Evolutionary conservation across 2,329 filamentous ascomycete species (phyloP), one percentile per base, ranked within the genome.

Genomic region (Colletotrichum cuscutae): DNA sequence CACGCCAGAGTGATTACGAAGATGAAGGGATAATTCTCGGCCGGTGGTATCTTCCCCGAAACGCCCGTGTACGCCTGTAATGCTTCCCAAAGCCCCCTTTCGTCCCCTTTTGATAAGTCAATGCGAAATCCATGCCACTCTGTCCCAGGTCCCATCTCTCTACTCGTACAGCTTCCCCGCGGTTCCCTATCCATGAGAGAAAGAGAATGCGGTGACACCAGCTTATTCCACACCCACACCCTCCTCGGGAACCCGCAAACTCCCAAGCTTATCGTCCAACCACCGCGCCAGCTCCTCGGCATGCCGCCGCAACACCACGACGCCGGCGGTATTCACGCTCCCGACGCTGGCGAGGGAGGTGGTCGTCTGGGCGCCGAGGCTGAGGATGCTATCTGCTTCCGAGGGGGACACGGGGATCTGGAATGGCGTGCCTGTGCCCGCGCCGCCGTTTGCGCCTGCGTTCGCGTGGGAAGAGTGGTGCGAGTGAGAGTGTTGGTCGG

Each of bases 201-300:
- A 32, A 13, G n/a, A 57, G 1, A 5, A 4, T 22, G 13, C 6
- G 13, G 3, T 3, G 46, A 6, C 2, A 28, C 49, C 2, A 49
- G 11, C 42, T n/a, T 69, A 81, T 73, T 80, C 77, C 9, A 82
- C 77, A 9, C 84, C 84, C 26, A 87, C 82, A 5, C 85, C 86
- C 65, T 90, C 88, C 61, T 89, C 86, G 0, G 89, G 88, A 32
- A 90, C 85, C 15, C 81, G 81, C 72, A 91, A 78, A 15, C 84
- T 82, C 6, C 87, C 87, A 6, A 92, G 83, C 81, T 88, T 88
- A n/a, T 88, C 87, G 74, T 92, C 90, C 75, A 92, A 79, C 86
- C 88, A 90, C 67, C 84, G 82, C 28, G 88, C 89, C 68, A 92
- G 82, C 75, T 91, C 89, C 75, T 90, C 88, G 4, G 89, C 88